phyloP scores from a whole-genome alignment of 75 land plant genomes.

The Picea sitchensis region DNA sequence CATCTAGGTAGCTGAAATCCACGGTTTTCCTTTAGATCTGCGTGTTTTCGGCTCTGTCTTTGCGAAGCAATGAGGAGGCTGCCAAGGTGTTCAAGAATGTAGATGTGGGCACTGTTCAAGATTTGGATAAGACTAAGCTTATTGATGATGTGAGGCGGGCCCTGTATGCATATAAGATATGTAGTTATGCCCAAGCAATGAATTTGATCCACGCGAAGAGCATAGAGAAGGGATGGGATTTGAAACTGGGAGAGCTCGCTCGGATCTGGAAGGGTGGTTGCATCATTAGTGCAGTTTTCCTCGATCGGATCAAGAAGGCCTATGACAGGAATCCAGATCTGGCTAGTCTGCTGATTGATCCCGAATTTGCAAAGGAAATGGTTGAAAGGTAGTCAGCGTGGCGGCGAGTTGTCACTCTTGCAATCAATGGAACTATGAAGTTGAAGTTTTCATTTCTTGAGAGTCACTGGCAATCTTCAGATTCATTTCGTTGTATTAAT shows the following conservation, averaged over 20 bases:
- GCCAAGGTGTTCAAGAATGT: background rate
- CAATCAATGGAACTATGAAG: slow-evolving; percentile 18
- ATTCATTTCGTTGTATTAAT: too few species aligned
- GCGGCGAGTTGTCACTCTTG: slow-evolving; percentile 56
- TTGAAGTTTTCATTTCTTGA: slow-evolving; percentile 26
- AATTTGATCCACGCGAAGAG: slow-evolving; percentile 63
- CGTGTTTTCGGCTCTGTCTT: too few species aligned
- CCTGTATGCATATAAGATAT: slow-evolving; percentile 67
- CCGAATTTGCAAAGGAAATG: slow-evolving; percentile 44
- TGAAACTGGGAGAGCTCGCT: slow-evolving; percentile 64
- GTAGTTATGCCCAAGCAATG: slow-evolving; percentile 78
- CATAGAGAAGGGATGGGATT: slow-evolving; percentile 49
- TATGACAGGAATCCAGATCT: slow-evolving; percentile 59
- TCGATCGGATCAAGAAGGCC: slow-evolving; percentile 73
- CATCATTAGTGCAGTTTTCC: slow-evolving; percentile 65
- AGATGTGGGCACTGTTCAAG: slow-evolving; percentile 11
- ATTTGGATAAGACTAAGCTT: slow-evolving; percentile 16
- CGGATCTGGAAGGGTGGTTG: slow-evolving; percentile 83
- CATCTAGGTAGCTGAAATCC: too few species aligned
- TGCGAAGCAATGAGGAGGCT: slow-evolving; percentile 4
- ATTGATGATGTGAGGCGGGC: slow-evolving; percentile 41
- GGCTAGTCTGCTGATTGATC: slow-evolving; percentile 57
- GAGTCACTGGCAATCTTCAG: too few species aligned
- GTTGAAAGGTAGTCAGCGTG: slow-evolving; percentile 32
- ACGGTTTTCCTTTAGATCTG: too few species aligned